Base-by-base conservation (phyloP, 2,329 filamentous ascomycete genomes). In the Neofusicoccum parvum region DNA sequence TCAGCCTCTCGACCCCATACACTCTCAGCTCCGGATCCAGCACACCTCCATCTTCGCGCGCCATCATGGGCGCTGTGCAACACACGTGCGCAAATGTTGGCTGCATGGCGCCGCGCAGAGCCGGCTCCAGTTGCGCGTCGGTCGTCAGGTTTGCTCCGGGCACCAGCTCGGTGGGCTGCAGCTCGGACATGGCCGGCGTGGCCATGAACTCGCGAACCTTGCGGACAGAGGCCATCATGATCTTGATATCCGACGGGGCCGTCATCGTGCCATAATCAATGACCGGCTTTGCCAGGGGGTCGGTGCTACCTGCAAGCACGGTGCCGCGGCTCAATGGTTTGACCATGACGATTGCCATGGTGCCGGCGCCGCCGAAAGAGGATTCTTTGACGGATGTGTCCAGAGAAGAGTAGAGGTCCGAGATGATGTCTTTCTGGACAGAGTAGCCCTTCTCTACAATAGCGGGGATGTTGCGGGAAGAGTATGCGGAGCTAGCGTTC, bases 141-240 rank as follows among this genome's bases (percentile, higher is more conserved):
- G 75, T 77, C 34, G 69, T 75, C 20, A 80, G 76, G 67, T 69
- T 54, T 71, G 68, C 37, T 67, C 67, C 17, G 70, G 71, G 15
- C 72, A 72, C 2, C 11, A 51, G 9, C 64, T 76, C 73, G 5
- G 67, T 58, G 20, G 71, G 71, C 5, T 65, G 63, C 54, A 72
- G 71, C 56, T 68, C 67, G 1, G 50, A 50, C 10, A 76, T 62
- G 0, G 69, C 62, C 0, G 67, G 63, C n/a, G 70, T 48, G 5
- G 27, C 27, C 15, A 65, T 68, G 9, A 73, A 51, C 14, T 43
- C 63, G 5, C 71, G 68, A 3, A 65, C 67, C 27, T 70, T 72
- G 11, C 64, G 67, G 3, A 74, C 45, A 3, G 64, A 70, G 60
- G 73, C 72, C 20, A 70, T 68, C 10, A 72, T 50, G 0, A 73